These are phyloP conservation scores for Ilyonectria sp. DNA, from an alignment of 2,329 filamentous ascomycete species.

Conservation along the genomic window DNA sequence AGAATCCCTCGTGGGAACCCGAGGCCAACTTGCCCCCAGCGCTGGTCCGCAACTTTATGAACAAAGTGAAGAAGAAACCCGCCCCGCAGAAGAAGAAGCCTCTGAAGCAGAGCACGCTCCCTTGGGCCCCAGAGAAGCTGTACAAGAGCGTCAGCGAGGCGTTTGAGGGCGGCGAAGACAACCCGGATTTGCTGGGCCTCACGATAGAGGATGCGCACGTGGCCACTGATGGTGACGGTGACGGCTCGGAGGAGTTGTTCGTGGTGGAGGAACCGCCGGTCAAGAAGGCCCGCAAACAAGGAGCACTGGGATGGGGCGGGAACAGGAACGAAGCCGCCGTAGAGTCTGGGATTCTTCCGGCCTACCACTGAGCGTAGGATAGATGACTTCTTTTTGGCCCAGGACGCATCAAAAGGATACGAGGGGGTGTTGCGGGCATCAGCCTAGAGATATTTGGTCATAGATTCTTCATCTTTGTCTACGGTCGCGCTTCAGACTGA, in stretches of 20 bases:
- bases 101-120: conserved; percentile 42
- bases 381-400: conserved; percentile 3
- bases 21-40: conserved; percentile 62
- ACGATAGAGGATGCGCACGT: background rate
- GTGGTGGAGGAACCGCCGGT: conserved; percentile 48
- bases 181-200: conserved; percentile 8
- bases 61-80: conserved; percentile 43
- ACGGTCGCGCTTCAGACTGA: background rate
- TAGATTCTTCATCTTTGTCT: background rate
- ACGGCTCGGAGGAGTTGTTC: conserved; percentile 46
- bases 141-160: conserved; percentile 52
- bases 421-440: conserved; percentile 23
- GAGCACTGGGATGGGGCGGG: conserved; percentile 13
- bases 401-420: background rate
- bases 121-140: conserved; percentile 41
- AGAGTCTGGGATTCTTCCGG: conserved; percentile 23
- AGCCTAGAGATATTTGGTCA: background rate
- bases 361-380: conserved; percentile 19
- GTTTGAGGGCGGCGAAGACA: conserved; percentile 43
- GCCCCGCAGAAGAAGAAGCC: conserved; percentile 31
- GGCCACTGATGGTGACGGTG: conserved; percentile 16
- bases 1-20: conserved; percentile 73
- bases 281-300: conserved; percentile 31
- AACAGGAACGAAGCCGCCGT: conserved; percentile 11
- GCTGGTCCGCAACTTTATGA: conserved; percentile 60